A percentile compares a stretch with the other conserved stretches of the same genome.
Evolutionary conservation across 257 asterid species (phyloP).

Genomic region (Salvia hispanica): DNA sequence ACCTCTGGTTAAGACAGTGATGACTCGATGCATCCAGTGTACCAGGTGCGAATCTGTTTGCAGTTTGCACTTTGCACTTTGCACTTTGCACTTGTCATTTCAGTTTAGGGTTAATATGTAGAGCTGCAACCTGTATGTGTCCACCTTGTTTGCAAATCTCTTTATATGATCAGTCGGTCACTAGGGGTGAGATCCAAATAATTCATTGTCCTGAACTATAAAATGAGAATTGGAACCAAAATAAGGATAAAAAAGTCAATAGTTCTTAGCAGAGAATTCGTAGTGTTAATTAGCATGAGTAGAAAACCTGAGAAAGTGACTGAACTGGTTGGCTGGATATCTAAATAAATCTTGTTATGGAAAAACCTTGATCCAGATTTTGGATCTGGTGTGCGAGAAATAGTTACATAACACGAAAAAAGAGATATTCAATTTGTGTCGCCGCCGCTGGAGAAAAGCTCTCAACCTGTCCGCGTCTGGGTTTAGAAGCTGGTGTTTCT

Average conservation of each 20-base stretch:
- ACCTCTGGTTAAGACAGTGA: conserved; percentile 92
- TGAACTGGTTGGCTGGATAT: conserved; percentile 15
- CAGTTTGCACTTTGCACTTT: conserved; percentile 2
- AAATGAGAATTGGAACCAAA: background rate
- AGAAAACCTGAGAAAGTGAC: conserved; percentile 5
- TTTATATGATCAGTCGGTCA: background rate
- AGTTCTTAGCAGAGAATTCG: background rate
- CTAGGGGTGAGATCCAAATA: conserved; percentile 1
- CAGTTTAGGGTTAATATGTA: background rate
- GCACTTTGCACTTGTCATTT: conserved; percentile 14
- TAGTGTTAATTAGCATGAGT: conserved; percentile 23
- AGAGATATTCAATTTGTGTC: no score
- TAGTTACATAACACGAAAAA: no score
- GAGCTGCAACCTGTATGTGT: background rate
- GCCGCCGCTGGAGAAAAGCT: no score
- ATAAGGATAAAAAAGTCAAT: background rate
- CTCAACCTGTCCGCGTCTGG: no score
- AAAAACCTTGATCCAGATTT: background rate
- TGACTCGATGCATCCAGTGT: conserved; percentile 95
- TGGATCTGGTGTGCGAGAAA: no score
- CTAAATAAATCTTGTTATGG: background rate
- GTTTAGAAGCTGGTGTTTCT: no score
- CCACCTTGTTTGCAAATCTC: background rate
- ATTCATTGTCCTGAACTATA: conserved; percentile 6
- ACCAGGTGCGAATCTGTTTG: conserved; percentile 56